phyloP scores from a whole-genome alignment of 345 rosid species.

The Lenwebbia sp. region DNA sequence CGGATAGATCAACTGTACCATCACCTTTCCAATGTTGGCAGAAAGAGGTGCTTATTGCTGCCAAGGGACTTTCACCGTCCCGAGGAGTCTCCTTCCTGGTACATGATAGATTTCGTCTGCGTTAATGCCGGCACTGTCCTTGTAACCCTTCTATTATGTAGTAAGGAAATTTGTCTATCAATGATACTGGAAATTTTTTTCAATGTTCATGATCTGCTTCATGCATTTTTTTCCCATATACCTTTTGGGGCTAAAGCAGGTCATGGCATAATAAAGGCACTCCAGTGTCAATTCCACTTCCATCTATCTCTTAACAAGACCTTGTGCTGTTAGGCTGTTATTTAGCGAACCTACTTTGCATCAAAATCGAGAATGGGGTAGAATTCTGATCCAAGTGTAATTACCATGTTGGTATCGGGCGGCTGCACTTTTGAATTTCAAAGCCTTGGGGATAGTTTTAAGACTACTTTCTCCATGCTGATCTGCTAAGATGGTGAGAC shows the following conservation, averaged over 20 bases:
- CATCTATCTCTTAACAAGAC: neutral
- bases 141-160: neutral
- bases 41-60: neutral
- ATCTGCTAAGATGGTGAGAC: neutral
- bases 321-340: neutral
- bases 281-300: neutral
- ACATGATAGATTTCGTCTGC: neutral
- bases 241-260: neutral
- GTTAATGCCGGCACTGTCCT: neutral
- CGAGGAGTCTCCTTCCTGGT: neutral
- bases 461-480: neutral
- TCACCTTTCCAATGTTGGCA: neutral
- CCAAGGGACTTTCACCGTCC: neutral
- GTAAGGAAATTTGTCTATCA: neutral
- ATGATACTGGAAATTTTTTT: neutral
- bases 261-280: neutral
- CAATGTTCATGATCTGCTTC: neutral
- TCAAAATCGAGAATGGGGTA: neutral
- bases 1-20: constrained; percentile 10
- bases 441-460: neutral
- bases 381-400: neutral
- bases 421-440: neutral
- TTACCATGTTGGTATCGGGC: neutral
- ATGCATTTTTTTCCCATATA: neutral
- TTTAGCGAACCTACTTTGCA: neutral